Percentiles rank a stretch among this genome's conserved stretches.
Conservation (phyloP, 305 asterid genomes). For the Fraxinus sp. region DNA sequence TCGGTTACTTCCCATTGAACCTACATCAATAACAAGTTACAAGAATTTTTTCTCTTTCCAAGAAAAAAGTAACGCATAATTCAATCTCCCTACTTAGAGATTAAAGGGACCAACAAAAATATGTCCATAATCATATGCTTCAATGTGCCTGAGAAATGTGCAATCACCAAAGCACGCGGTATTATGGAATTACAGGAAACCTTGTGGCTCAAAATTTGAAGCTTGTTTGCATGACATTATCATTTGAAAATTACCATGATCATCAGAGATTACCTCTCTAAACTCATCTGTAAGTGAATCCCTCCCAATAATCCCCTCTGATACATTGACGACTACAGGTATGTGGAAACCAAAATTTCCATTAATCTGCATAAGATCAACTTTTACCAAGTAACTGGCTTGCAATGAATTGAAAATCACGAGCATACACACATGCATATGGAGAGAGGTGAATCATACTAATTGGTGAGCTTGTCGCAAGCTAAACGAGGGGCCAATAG, state of each 20-base stretch:
- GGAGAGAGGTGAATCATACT: slow-evolving; percentile 36
- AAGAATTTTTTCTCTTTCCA: neutral
- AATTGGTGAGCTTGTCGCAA: slow-evolving; percentile 48
- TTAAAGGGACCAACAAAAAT: neutral
- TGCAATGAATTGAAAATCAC: slow-evolving; percentile 12
- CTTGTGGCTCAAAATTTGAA: slow-evolving; percentile 2
- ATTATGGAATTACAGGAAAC: neutral
- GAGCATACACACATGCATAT: neutral
- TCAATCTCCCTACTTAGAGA: slow-evolving; percentile 5
- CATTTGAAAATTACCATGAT: slow-evolving; percentile 1
- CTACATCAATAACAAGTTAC: slow-evolving; percentile 43
- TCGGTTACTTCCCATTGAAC: slow-evolving; percentile 64
- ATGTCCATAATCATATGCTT: neutral
- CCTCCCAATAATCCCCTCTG: slow-evolving; percentile 63
- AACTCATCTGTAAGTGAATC: slow-evolving; percentile 48
- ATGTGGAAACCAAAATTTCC: slow-evolving; percentile 41
- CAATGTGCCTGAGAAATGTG: slow-evolving; percentile 15
- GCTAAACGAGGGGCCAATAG: slow-evolving; percentile 50
- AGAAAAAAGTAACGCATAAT: neutral
- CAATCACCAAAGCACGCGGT: neutral
- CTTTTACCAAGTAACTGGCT: slow-evolving; percentile 17
- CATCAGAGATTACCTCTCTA: slow-evolving; percentile 47
- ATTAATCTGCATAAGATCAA: slow-evolving; percentile 43
- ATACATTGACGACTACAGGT: slow-evolving; percentile 48
- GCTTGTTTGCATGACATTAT: slow-evolving; percentile 5